These are phyloP conservation scores for Ilyonectria sp. DNA, from an alignment of 2,329 filamentous ascomycete genomes.

Conservation along the genomic window DNA sequence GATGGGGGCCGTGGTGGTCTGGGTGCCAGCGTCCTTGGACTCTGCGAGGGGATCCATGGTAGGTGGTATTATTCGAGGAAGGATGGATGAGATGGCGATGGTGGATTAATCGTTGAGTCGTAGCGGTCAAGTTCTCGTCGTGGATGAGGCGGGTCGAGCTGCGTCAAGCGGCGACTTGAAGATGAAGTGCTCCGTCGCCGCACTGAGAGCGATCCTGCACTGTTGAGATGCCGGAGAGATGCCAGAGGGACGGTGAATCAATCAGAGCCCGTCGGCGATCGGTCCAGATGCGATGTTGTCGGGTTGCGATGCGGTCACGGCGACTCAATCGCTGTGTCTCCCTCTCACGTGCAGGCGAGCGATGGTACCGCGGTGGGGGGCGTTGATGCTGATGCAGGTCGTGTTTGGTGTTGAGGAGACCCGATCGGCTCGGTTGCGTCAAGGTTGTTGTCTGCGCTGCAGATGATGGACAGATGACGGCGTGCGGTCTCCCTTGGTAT, in stretches of 20 bases:
- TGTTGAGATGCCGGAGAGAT: neutral
- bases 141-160: neutral
- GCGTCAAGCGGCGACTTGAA: neutral
- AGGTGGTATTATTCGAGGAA: neutral
- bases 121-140: neutral
- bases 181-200: neutral
- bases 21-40: constrained; percentile 16
- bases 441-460: neutral
- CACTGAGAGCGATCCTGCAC: neutral
- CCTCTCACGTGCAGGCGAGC: neutral
- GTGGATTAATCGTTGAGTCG: neutral
- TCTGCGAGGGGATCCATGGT: constrained; percentile 21
- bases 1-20: constrained; percentile 8
- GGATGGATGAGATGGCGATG: neutral
- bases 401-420: neutral
- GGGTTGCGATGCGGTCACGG: neutral
- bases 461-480: neutral
- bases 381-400: neutral
- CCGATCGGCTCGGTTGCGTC: neutral
- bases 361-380: neutral
- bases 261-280: neutral
- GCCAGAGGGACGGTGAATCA: neutral
- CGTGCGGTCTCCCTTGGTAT: neutral
- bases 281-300: neutral
- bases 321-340: neutral